phyloP scores from a whole-genome alignment of 805 yeast genomes.

The Jamesozyma lodderae region DNA sequence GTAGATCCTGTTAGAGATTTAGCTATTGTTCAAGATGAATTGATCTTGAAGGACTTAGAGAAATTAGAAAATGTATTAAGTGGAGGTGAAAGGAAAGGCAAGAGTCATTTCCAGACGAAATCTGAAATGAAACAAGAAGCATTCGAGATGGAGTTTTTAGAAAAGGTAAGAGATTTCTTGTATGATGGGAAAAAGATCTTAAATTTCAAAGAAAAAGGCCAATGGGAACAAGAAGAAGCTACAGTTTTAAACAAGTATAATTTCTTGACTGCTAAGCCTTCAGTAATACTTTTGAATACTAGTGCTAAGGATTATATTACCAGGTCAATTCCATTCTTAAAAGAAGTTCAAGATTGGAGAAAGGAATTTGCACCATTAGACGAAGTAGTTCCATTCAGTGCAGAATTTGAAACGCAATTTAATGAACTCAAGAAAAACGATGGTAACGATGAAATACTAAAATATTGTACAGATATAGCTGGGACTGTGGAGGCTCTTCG shows the following conservation, averaged over 20 bases:
- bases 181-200: conserved; percentile 46
- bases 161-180: conserved; percentile 39
- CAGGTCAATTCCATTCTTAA: conserved; percentile 41
- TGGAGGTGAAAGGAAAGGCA: conserved; percentile 37
- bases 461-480: conserved; percentile 12
- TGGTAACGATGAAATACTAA: conserved; percentile 7
- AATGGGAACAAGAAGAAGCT: conserved; percentile 62
- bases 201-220: conserved; percentile 45
- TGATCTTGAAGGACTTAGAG: conserved; percentile 70
- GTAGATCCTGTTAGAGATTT: conserved; percentile 71
- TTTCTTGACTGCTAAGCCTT: conserved; percentile 83
- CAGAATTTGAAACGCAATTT: conserved; percentile 37
- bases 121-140: conserved; percentile 28
- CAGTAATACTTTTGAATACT: conserved; percentile 66
- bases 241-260: conserved; percentile 60
- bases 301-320: conserved; percentile 55
- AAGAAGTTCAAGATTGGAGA: conserved; percentile 56
- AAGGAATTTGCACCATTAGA: conserved; percentile 50
- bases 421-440: conserved; percentile 25
- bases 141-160: conserved; percentile 37
- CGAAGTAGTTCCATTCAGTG: conserved; percentile 60
- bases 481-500: conserved; percentile 36
- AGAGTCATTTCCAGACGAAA: conserved; percentile 36
- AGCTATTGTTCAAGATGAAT: conserved; percentile 65
- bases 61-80: conserved; percentile 46